Conservation (phyloP, 331 rosid species). For the Malus hybrid region DNA sequence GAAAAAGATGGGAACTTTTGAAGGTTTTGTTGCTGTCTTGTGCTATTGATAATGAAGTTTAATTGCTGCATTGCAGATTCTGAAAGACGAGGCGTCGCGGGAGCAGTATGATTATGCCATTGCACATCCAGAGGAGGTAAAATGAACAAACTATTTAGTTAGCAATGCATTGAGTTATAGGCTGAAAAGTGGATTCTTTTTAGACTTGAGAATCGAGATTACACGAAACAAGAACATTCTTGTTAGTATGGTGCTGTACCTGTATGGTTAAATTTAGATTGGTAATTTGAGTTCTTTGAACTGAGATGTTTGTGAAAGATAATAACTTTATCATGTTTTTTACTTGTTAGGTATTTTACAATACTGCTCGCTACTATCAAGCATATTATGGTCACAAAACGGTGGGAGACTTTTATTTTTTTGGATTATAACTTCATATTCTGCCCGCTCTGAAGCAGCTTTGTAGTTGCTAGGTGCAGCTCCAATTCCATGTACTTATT, state of each 20-base stretch:
- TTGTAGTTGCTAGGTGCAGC: background rate
- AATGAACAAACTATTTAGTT: background rate
- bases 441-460: constrained; percentile 4
- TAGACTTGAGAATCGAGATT: background rate
- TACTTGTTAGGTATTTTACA: constrained; percentile 68
- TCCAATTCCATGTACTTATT: constrained; percentile 13
- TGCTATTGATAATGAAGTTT: background rate
- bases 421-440: background rate
- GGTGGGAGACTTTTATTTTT: constrained; percentile 40
- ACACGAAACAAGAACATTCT: background rate
- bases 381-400: constrained; percentile 96
- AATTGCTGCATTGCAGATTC: constrained; percentile 41
- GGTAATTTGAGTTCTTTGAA: background rate
- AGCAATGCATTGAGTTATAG: background rate
- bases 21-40: background rate
- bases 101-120: constrained; percentile 95
- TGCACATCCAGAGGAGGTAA: constrained; percentile 98
- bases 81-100: constrained; percentile 81
- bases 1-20: background rate
- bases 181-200: background rate
- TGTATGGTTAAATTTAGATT: background rate
- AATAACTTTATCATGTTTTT: background rate
- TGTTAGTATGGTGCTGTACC: background rate
- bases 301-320: constrained; percentile 7
- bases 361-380: constrained; percentile 83